Evolutionary conservation across 2,329 filamentous ascomycete genomes (phyloP), one percentile per base, ranked within the genome.

Genomic region (Massarina eburnea): DNA sequence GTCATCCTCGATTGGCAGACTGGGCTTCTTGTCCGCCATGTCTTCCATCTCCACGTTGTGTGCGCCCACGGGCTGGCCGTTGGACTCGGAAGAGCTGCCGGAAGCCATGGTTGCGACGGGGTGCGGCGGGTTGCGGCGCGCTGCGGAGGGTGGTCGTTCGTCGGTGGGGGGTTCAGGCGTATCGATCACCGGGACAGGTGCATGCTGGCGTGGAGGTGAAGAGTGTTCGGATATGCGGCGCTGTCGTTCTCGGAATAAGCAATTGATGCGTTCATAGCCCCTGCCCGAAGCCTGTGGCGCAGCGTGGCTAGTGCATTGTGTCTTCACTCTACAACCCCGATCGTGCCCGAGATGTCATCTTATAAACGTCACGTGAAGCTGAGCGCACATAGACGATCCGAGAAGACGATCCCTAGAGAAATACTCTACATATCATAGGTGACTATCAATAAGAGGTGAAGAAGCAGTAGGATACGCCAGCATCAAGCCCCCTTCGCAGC

Each of bases 1-100:
- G 73, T 99, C 92, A 57, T 89, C 81, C 62, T 89, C 83, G 3
- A 81, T 62, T 8, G 79, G 76, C 20, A 79, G 63, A 29, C 56
- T 61, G 19, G 59, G 70, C 59, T 54, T 61, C 48, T 55, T 62
- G 43, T 64, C 62, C 15, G 52, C 54, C 64, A 72, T 67, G 38
- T 70, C 62, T 40, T 66, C 62, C 35, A 72, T 53, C 48, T 73
- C 70, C 29, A 62, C 55, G 57, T 70, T 55, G 21, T 64, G 55
- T 21, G 58, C 59, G 22, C 46, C 47, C 37, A 49, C 39, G 14
- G 47, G 45, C 37, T 60, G 55, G 40, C 55, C 61, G 47, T 59
- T 61, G 50, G 56, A 38, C 24, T 62, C 57, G 33, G 55, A 44
- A 29, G 53, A 24, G 37, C 41, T 39, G 24, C 46, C 43, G 39